Evolutionary conservation across 768 basidiomycete species (phyloP), one percentile per base, ranked within the genome.

Genomic region (Russula sp.): DNA sequence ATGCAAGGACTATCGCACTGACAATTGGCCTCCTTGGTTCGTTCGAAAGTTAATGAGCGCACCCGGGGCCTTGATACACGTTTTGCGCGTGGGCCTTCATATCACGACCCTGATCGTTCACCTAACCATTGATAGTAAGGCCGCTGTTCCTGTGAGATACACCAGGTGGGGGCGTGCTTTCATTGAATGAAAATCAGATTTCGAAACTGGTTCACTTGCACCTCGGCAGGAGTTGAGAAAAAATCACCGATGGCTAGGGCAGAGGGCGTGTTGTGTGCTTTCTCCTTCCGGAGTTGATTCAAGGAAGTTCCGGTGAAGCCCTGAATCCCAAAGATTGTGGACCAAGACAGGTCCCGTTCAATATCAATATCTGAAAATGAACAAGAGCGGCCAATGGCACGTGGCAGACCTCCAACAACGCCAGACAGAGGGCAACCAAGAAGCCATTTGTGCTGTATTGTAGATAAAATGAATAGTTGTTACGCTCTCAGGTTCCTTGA

Each of bases 71-170:
- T 49, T 57, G 59, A 36, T 65, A 57, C 48, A 34, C 48, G 2
- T 49, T 34, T 28, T 49, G 26, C 53, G 26, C 53, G 34, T 7
- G 26, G 36, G 11, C 24, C 18, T 56, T 46, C 28, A 20, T 48
- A 52, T 55, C 34, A 38, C 36, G 59, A 18, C 50, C 42, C 52
- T 32, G 18, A 61, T 65, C 57, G 4, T 16, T 2, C 24, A 6
- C 51, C 34, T 54, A 54, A 64, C 54, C 49, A 56, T 42, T 56
- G 58, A 55, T 59, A 49, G 58, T 30, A 59, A 42, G 63, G 42
- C 16, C 46, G 6, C 34, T 2, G 48, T 36, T 20, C 44, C 16
- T 10, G 51, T 40, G 54, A 11, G 20, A 36, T 30, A 65, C 38
- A 32, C 48, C 48, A 48, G 20, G 34, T 30, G 13, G 13, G 14